Conservation (phyloP, 345 rosid genomes). For the Lepidium didymum region DNA sequence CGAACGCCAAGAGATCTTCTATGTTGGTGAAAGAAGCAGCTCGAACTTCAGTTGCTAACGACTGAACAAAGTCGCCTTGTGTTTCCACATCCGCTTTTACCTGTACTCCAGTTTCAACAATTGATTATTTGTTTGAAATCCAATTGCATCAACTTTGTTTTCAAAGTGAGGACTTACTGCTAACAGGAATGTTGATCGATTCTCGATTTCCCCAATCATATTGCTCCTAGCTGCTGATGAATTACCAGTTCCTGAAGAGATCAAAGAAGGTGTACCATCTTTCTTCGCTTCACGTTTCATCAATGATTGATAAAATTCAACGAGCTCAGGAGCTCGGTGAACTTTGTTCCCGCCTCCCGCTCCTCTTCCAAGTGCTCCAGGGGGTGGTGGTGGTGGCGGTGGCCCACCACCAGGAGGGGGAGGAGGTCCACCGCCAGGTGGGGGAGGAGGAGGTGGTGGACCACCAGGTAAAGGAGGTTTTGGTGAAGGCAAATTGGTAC, state of each 20-base stretch:
- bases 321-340: conserved; percentile 89
- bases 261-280: conserved; percentile 60
- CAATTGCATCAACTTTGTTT: neutral
- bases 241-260: conserved; percentile 59
- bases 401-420: conserved; percentile 72
- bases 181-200: conserved; percentile 87
- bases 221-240: conserved; percentile 74
- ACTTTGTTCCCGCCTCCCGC: conserved; percentile 72
- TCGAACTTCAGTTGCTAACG: conserved; percentile 82
- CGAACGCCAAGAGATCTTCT: conserved; percentile 81
- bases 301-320: conserved; percentile 87
- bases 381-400: conserved; percentile 80
- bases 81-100: conserved; percentile 98
- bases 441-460: conserved; percentile 54
- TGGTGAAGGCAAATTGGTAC: conserved; percentile 26
- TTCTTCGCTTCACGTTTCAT: conserved; percentile 97
- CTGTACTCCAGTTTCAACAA: conserved; percentile 32
- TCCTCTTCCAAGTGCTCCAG: conserved; percentile 79
- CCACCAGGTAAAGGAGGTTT: conserved; percentile 40
- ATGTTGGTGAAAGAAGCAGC: conserved; percentile 66
- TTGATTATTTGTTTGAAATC: neutral
- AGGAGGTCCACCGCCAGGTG: conserved; percentile 44
- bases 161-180: conserved; percentile 44
- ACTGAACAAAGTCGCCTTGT: conserved; percentile 97
- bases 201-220: conserved; percentile 95